Evolutionary conservation across 192 early-diverging fungal genomes (phyloP), one percentile per base, ranked within the genome.

Genomic region (Chytriomyces sp.): DNA sequence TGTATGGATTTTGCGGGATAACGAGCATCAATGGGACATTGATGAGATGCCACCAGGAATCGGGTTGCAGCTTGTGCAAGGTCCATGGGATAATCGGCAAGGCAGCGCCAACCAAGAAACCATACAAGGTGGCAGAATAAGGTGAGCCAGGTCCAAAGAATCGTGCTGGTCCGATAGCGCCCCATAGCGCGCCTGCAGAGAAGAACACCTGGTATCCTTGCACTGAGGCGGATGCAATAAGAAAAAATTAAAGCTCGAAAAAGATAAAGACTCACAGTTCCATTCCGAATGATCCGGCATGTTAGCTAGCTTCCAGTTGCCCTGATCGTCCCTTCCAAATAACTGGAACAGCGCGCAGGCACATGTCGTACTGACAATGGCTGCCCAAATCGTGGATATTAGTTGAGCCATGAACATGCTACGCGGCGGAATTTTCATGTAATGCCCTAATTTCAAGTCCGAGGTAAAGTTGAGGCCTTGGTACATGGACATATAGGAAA

Each of bases 341-440:
- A 49, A 49, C 44, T 49, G 44, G 22, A 59, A 80, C 84, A 31
- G 81, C 79, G 56, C 91, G 60, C 90, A 5, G 84, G 86, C 33
- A 92, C 81, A n/a, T 2, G 52, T 33, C 44, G 65, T 87, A 56
- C 89, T 88, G 25, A 92, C 79, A 60, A 90, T 80, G 0, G 86
- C 88, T 26, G 88, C 90, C 26, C 77, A 33, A 17, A 93, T 74
- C 0, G 92, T 93, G 4, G 91, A 90, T 5, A 84, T n/a, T 14
- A 91, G 79, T 77, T 94, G 93, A 33, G 87, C 86, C 28, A 82
- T 77, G 75, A 95, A 92, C 83, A 95, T 83, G 36, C 88, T 76
- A 36, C 90, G 81, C 28, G 93, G 93, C 53, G 91, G 82, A 26
- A 90, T 85, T 74, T 91, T 90, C 80, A 89, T 81, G 78, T 91